Evolutionary conservation across 2,329 filamentous ascomycete species (phyloP), one percentile per base, ranked within the genome.

Genomic region (Dothistroma septosporum): DNA sequence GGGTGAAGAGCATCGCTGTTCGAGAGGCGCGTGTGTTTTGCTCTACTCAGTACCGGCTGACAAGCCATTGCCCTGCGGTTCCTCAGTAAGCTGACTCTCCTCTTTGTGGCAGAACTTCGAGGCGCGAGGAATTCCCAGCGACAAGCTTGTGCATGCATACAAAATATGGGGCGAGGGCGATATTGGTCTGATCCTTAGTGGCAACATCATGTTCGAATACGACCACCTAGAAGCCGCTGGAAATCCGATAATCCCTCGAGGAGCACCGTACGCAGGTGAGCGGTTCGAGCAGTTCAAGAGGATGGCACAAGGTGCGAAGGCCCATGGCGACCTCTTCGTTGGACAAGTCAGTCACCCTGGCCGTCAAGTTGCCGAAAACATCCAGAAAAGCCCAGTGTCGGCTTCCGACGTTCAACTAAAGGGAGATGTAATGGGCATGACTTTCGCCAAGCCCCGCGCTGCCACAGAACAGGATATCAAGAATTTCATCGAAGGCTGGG

Each of bases 171-270:
- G 86, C 1, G 80, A 85, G 65, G 83, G 82, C 24, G 78, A 74
- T 12, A 78, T 79, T 52, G 85, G 85, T 11, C 66, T 84, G 28
- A 83, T 87, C 60, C 71, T 87, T 1, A 85, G 84, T 0, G 86
- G 86, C 48, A 89, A 89, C 72, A 76, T 87, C 61, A 85, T 87
- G 80, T 79, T 88, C 49, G 83, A 86, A 53, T 83, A 81, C 64
- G 83, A 85, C 54, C 79, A 85, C 56, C 73, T 87, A 1, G 83
- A 86, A 64, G 78, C 77, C 5, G 68, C 79, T 2, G 84, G 85
- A 9, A 85, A 87, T 70, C 75, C 76, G 0, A 85, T 89, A 68
- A 83, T 89, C 48, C 82, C 85, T 0, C 74, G 74, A 9, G 78
- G 78, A 6, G 79, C 79, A 7, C 73, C 77, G 0, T 82, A 80